A percentile compares a stretch with the other conserved stretches of the same genome.
Conservation (phyloP, 352 stramenopile species). For the Phytophthora multivora region DNA sequence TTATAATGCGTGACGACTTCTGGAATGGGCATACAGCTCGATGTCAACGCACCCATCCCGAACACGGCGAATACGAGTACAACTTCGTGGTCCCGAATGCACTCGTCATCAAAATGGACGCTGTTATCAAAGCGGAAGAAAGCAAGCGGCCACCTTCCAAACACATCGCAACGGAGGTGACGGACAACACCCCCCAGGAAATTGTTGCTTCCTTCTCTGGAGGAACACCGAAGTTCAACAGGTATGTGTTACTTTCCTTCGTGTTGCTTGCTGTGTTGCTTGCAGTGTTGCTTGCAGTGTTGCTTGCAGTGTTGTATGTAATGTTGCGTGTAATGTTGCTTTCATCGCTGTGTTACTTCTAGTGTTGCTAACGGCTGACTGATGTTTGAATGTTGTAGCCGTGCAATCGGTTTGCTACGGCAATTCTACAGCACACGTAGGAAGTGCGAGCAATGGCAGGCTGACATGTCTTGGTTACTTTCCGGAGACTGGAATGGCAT, state of each 20-base stretch:
- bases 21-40: not conserved
- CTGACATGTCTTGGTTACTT: not conserved
- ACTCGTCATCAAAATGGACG: not conserved
- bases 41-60: not conserved
- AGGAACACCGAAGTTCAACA: constrained; percentile 5
- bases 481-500: constrained; percentile 1
- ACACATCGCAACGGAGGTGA: not conserved
- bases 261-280: constrained; percentile 2
- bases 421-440: constrained; percentile 7
- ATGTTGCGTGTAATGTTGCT: too few relatives aligned
- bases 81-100: constrained; percentile 6
- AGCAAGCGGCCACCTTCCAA: not conserved
- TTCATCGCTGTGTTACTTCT: too few relatives aligned
- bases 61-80: not conserved
- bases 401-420: not conserved
- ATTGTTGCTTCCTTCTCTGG: constrained; percentile 6
- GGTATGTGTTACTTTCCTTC: not conserved
- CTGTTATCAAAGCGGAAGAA: constrained; percentile 1
- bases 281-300: not conserved
- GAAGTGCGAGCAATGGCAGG: not conserved
- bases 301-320: too few relatives aligned
- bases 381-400: not conserved
- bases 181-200: not conserved
- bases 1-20: constrained; percentile 8
- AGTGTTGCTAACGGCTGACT: constrained; percentile 1